Evolutionary conservation across 257 asterid species (phyloP), one percentile per base, ranked within the genome.

Genomic region (Solanum phureja): DNA sequence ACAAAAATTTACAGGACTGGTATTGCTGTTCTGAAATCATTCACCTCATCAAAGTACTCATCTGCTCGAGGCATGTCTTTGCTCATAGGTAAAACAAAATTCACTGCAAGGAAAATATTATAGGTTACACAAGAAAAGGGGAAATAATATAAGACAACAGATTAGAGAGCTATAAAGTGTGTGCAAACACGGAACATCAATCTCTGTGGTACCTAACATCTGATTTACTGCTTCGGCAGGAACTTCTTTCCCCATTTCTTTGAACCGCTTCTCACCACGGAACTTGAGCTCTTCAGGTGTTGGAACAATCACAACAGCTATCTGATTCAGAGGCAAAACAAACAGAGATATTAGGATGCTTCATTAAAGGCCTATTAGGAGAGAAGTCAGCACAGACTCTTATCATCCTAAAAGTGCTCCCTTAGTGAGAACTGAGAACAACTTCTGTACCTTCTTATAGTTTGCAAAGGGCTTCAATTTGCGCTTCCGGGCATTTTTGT

Each of bases 251-350:
- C 97, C 95, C 93, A 88, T 91, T 86, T 91, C 95, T 88, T 87
- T 82, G 75, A 89, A 89, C 89, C 91, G 90, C 90, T 87, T 93
- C 13, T 85, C 93, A 83, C 92, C 90, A 72, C 94, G 95, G 16
- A 35, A 5, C 86, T 91, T 92, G 69, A 94, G 92, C 42, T 88
- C 95, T 72, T 91, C 94, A 9, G 90, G 90, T 88, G 60, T 88
- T 56, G 97, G 95, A 71, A 91, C 91, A 83, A 91, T 89, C 87
- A 93, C 95, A 9, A 89, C 92, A 79, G 95, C 97, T 71, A 91
- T 90, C 97, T 94, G 91, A 83, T 79, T n/a, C 83, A 81, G 75
- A 58, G 58, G n/a, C 19, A 87, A 33, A 29, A 86, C 66, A 88
- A 52, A 19, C 72, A 60, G 29, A 44, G 44, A 49, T 23, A 81